Evolutionary conservation across 306 rosid species (phyloP).

Genomic region (Sophora flavescens): DNA sequence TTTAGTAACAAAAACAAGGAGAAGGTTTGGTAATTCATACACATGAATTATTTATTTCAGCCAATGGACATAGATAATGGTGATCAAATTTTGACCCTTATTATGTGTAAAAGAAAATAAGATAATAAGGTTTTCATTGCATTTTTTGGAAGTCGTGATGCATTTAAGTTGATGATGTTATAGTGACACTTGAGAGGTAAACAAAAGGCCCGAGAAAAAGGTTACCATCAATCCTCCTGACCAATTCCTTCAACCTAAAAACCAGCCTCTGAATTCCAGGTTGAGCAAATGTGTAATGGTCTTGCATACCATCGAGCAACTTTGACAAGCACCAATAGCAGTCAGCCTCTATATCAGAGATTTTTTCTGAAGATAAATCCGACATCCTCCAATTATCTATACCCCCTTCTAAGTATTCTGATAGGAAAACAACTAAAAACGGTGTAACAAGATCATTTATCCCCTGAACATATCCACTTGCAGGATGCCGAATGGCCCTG

Average conservation of each 20-base stretch:
- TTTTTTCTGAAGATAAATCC: slow-evolving; percentile 70
- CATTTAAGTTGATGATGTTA: slow-evolving; percentile 11
- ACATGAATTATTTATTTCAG: slow-evolving; percentile 25
- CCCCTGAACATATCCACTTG: slow-evolving; percentile 99
- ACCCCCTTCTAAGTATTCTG: slow-evolving; percentile 82
- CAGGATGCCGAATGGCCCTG: slow-evolving; percentile 99
- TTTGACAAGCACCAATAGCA: slow-evolving; percentile 97
- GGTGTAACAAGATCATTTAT: slow-evolving; percentile 97
- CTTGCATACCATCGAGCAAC: slow-evolving; percentile 98
- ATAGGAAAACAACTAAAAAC: slow-evolving; percentile 88
- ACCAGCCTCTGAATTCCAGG: slow-evolving; percentile 97
- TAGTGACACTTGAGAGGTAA: slow-evolving; percentile 25
- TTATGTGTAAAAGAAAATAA: slow-evolving; percentile 3
- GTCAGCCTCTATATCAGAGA: slow-evolving; percentile 84
- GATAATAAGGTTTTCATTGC: slow-evolving; percentile 10
- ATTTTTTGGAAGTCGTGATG: background rate
- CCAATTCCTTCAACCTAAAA: slow-evolving; percentile 85
- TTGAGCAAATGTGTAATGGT: slow-evolving; percentile 96
- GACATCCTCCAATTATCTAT: slow-evolving; percentile 80
- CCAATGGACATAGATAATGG: slow-evolving; percentile 2
- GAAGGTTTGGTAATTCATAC: slow-evolving; percentile 19
- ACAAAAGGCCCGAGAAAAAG: slow-evolving; percentile 37
- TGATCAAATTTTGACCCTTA: background rate
- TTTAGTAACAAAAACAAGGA: slow-evolving; percentile 28
- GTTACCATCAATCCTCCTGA: slow-evolving; percentile 87